Conservation (phyloP, 108 stramenopile species). For the Pseudonitzschia multiseries region DNA sequence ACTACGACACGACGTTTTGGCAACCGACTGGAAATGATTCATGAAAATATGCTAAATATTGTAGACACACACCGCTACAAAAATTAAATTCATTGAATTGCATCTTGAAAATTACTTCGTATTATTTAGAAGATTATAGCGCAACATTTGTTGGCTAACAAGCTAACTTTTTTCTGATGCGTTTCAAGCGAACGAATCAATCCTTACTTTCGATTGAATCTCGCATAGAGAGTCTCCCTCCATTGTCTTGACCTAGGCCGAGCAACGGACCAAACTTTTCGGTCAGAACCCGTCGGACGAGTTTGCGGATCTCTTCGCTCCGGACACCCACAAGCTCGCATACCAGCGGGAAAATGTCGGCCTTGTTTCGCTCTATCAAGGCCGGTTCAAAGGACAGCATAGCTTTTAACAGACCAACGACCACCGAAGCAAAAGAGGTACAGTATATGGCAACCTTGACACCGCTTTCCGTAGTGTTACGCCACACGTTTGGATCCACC, state of each 20-base stretch:
- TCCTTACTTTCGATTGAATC: not conserved
- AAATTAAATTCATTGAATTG: no score
- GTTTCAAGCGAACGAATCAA: not conserved
- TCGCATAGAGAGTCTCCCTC: not conserved
- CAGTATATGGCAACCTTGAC: conserved; percentile 82
- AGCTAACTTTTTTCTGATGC: not conserved
- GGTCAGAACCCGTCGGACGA: conserved; percentile 61
- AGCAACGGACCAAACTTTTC: conserved; percentile 65
- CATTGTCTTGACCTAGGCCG: conserved; percentile 22
- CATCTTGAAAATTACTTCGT: no score
- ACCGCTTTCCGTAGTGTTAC: conserved; percentile 68
- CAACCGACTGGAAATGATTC: no score
- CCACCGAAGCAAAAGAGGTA: conserved; percentile 78
- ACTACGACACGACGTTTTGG: no score
- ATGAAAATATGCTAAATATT: no score
- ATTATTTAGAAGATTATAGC: no score
- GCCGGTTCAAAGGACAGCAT: conserved; percentile 52
- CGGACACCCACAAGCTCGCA: conserved; percentile 70
- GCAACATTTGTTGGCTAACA: no score
- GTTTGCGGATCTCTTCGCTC: conserved; percentile 75
- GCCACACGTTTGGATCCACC: conserved; percentile 80
- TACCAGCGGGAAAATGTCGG: conserved; percentile 60
- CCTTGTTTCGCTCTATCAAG: conserved; percentile 57
- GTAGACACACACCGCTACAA: no score
- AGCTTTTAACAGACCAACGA: conserved; percentile 62